Conservation (phyloP, 2,329 filamentous ascomycete genomes). For the Cladosporium colombiae region DNA sequence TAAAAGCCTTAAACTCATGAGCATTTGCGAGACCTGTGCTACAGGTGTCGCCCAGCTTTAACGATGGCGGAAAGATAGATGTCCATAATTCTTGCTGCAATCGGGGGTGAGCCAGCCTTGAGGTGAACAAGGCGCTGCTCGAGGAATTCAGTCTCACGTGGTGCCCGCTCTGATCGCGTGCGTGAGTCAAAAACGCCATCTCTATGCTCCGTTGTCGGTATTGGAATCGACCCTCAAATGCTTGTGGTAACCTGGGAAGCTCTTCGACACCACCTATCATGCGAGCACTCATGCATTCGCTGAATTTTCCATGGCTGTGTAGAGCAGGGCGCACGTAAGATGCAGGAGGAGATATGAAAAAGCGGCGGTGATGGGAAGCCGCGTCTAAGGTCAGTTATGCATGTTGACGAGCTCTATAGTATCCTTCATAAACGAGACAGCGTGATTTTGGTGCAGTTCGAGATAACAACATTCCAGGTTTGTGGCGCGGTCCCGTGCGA, state of each 20-base stretch:
- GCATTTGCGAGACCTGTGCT: neutral
- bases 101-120: neutral
- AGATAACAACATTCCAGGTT: too few species aligned
- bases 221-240: neutral
- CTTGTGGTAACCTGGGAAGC: neutral
- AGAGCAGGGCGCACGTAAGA: neutral
- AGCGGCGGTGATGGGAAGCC: neutral
- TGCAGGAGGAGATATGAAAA: neutral
- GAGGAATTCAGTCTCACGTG: neutral
- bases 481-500: too few species aligned
- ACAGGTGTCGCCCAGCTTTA: neutral
- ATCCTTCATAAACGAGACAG: neutral
- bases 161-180: neutral
- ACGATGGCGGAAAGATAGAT: neutral
- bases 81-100: neutral
- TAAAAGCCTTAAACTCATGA: neutral
- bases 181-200: neutral
- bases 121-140: neutral
- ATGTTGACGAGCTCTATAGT: neutral
- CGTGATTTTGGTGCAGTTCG: neutral
- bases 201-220: neutral
- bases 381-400: neutral
- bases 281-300: neutral
- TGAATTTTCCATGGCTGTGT: neutral
- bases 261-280: neutral